Conservation (phyloP, 768 basidiomycete species). For the Leucosporidium creatinivorum region DNA sequence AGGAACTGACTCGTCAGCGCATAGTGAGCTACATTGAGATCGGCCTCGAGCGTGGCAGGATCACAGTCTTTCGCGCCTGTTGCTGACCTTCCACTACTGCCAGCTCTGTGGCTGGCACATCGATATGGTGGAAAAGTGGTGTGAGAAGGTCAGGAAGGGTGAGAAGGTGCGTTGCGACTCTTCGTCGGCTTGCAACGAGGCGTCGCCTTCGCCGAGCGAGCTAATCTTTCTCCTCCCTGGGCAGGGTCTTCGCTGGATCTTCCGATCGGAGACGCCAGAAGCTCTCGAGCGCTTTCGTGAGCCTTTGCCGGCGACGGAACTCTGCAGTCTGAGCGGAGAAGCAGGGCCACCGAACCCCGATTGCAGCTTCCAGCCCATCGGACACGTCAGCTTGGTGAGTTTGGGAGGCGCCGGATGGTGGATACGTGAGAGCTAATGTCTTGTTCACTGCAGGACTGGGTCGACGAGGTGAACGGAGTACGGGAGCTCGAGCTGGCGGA, state of each 20-base stretch:
- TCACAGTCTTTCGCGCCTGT: not conserved
- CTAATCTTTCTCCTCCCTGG: not conserved
- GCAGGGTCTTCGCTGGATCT: no score
- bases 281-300: not conserved
- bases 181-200: no score
- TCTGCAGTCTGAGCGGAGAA: not conserved
- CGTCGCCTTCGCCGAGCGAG: no score
- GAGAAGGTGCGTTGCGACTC: conserved; percentile 16
- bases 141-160: not conserved
- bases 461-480: not conserved
- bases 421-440: no score
- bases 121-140: conserved; percentile 14
- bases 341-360: not conserved
- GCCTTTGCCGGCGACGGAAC: not conserved
- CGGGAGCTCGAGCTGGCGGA: not conserved
- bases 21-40: not conserved
- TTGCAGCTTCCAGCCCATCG: not conserved
- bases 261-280: not conserved
- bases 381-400: not conserved
- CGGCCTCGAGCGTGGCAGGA: no score
- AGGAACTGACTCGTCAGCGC: conserved; percentile 13
- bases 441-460: not conserved
- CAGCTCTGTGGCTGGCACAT: conserved; percentile 24
- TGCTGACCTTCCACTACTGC: fast-evolving
- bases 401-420: no score